Evolutionary conservation across 1,139 yeast species (phyloP).

Genomic region (Candida tropicalis): DNA sequence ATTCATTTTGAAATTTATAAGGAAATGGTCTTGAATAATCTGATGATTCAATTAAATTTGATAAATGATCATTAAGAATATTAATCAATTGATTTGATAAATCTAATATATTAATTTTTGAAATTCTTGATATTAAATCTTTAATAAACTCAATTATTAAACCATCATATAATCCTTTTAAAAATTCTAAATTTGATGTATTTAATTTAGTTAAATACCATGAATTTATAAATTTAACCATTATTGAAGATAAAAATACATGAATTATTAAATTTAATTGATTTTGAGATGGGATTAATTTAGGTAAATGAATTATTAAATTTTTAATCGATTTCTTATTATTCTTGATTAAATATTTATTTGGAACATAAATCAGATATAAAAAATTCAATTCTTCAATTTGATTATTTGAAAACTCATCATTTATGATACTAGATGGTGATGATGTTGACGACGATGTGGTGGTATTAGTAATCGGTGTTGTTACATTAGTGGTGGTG

Average conservation of each 20-base stretch:
- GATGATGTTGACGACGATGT: too few species aligned
- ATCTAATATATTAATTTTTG: constrained; percentile 16
- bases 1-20: constrained; percentile 21
- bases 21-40: constrained; percentile 11
- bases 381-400: constrained; percentile 37
- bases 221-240: constrained; percentile 36
- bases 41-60: constrained; percentile 16
- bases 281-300: constrained; percentile 16
- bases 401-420: not conserved
- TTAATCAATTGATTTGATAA: constrained; percentile 28
- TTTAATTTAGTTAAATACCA: constrained; percentile 46
- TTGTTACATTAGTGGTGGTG: too few species aligned
- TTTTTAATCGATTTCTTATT: constrained; percentile 26
- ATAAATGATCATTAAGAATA: constrained; percentile 32
- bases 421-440: too few species aligned
- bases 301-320: constrained; percentile 32
- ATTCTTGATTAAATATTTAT: constrained; percentile 29
- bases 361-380: constrained; percentile 38
- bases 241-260: constrained; percentile 37
- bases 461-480: too few species aligned
- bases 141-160: constrained; percentile 32
- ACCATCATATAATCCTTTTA: constrained; percentile 29
- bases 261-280: constrained; percentile 40
- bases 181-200: constrained; percentile 41
- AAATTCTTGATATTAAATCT: constrained; percentile 26